Conservation (phyloP, 2,329 filamentous ascomycete genomes). For the Penicillium polonicum region DNA sequence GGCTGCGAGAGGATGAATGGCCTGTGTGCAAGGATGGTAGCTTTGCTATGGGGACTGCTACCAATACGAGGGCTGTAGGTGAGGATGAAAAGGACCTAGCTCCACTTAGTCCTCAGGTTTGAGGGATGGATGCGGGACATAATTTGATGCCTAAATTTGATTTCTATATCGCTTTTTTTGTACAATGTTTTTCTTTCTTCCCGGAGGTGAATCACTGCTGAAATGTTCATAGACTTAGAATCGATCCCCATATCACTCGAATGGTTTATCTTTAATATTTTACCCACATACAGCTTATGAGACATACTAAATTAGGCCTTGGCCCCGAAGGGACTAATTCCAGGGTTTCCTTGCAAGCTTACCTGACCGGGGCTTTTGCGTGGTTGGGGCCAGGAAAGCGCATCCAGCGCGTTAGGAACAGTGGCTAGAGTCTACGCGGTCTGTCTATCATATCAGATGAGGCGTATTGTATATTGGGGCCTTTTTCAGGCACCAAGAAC, state of each 20-base stretch:
- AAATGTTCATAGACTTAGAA: not conserved
- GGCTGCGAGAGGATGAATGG: slow-evolving; percentile 29
- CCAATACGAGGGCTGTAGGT: slow-evolving; percentile 13
- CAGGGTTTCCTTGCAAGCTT: no score
- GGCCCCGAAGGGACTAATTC: not conserved
- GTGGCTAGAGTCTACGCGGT: not conserved
- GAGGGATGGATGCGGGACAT: not conserved
- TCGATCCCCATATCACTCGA: no score
- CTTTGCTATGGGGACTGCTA: slow-evolving; percentile 26
- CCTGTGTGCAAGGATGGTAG: slow-evolving; percentile 29
- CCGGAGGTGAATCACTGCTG: not conserved
- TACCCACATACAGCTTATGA: no score
- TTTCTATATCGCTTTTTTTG: not conserved
- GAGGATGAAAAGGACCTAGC: not conserved
- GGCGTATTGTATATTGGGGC: not conserved
- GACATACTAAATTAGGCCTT: not conserved
- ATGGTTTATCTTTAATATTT: no score
- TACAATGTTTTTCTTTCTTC: not conserved
- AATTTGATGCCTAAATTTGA: not conserved
- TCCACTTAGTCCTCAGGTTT: not conserved
- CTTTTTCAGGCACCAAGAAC: not conserved
- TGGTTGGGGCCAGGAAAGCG: no score
- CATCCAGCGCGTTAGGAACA: not conserved
- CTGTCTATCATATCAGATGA: not conserved
- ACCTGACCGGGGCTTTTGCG: no score